Percentiles rank a stretch among this genome's conserved stretches.
Conservation (phyloP, 441 rosid genomes). For the Breynia disticha region DNA sequence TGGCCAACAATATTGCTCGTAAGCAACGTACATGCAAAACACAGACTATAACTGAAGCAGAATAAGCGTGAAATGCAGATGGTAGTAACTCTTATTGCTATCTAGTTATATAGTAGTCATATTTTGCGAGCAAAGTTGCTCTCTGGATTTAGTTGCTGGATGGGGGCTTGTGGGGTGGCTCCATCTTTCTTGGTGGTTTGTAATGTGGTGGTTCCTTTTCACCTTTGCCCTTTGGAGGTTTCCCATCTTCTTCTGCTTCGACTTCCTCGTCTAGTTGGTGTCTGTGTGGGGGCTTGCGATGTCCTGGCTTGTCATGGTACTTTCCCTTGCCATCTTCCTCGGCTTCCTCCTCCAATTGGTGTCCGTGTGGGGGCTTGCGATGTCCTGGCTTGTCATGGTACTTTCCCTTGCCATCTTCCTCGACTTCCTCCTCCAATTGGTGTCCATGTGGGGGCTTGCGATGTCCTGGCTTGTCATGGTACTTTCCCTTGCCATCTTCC, state of each 20-base stretch:
- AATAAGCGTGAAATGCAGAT: neutral
- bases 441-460: too few species aligned
- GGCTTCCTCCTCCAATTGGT: too few species aligned
- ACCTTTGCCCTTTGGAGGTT: constrained; percentile 6
- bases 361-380: too few species aligned
- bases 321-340: too few species aligned
- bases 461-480: too few species aligned
- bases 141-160: neutral
- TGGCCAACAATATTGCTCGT: neutral
- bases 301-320: too few species aligned
- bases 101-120: neutral
- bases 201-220: neutral
- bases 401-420: too few species aligned
- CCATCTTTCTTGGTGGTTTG: constrained; percentile 8
- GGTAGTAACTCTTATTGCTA: constrained; percentile 12
- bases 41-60: neutral
- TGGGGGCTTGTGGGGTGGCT: constrained; percentile 13
- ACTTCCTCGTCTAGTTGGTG: constrained; percentile 5
- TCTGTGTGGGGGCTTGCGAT: constrained; percentile 6
- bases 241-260: constrained; percentile 5
- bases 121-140: neutral
- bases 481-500: too few species aligned
- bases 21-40: neutral
- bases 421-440: too few species aligned
- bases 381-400: too few species aligned